Evolutionary conservation across 768 basidiomycete species (phyloP).

Genomic region (Phylloporus sp.): DNA sequence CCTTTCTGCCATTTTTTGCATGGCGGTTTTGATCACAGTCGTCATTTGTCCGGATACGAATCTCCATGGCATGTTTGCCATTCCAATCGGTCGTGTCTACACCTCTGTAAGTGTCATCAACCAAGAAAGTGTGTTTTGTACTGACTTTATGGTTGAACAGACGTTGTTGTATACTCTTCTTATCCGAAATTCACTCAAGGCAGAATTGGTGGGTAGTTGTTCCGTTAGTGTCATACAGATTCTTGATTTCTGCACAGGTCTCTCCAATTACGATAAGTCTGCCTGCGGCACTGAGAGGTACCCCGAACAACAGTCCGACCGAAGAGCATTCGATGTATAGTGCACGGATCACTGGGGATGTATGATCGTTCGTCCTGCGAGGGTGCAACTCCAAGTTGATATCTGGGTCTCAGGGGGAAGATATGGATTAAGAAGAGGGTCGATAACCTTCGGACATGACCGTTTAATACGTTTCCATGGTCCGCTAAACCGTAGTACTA

Average conservation of each 20-base stretch:
- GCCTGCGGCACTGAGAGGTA: neutral
- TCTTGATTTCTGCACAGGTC: neutral
- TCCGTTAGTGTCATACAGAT: neutral
- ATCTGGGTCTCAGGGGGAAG: neutral
- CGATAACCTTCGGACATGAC: neutral
- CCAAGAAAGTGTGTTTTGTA: no score
- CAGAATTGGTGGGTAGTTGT: neutral
- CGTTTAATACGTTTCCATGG: neutral
- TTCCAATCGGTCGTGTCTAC: constrained; percentile 39
- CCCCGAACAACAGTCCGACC: neutral
- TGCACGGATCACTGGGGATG: neutral
- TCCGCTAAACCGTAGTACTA: no score
- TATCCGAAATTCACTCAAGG: neutral
- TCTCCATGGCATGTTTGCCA: constrained; percentile 36
- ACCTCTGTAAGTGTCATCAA: constrained; percentile 37
- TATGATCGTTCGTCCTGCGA: neutral
- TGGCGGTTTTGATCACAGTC: constrained; percentile 43
- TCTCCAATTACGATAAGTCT: neutral
- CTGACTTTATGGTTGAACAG: neutral
- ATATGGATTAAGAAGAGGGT: no score
- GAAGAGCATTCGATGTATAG: neutral
- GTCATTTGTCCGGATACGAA: constrained; percentile 28
- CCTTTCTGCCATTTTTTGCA: constrained; percentile 47
- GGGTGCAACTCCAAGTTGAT: neutral
- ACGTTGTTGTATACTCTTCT: constrained; percentile 2